Evolutionary conservation across 345 rosid species (phyloP), one percentile per base, ranked within the genome.

Genomic region (Noccaea caerulescens): DNA sequence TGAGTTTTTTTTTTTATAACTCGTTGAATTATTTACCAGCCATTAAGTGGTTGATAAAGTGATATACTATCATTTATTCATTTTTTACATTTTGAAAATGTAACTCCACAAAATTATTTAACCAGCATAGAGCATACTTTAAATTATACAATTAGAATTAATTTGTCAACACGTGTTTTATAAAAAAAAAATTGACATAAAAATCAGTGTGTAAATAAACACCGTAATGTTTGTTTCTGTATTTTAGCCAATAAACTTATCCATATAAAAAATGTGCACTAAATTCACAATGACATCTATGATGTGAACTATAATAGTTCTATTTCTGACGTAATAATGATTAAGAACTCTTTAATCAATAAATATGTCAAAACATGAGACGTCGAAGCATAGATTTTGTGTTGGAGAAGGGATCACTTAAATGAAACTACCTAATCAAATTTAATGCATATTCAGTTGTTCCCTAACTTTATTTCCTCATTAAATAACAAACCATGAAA

Each of bases 361-460:
- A 7, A 63, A 9, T 63, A 34, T 54, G 64, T 45, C 10, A n/a
- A 70, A 25, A 25, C 33, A 49, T 59, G 34, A 18, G 66, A 27
- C 59, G 52, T 59, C 5, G 60, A 38, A 27, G 43, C 67, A 59
- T 49, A 58, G 18, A 59, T 30, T 13, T 44, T 54, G 58, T 64
- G 51, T 39, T 55, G 58, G 49, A 25, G 76, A 63, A 56, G 38
- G 23, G 13, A 56, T 55, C 60, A 64, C 55, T 55, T 72, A 27
- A 72, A 45, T 45, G 71, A 44, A 45, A 63, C 57, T 7, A 72
- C 52, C 71, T 72, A 72, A 72, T 44, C 57, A 27, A 20, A 63
- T 55, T 45, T 13, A 64, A 64, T 55, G 71, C 50, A 44, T 36
- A 41, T 52, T 71, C 18, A 10, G 37, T 47, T 41, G 49, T 27